Base-by-base conservation (phyloP, 1,284 basidiomycete species). In the Apiotrichum porosum region DNA sequence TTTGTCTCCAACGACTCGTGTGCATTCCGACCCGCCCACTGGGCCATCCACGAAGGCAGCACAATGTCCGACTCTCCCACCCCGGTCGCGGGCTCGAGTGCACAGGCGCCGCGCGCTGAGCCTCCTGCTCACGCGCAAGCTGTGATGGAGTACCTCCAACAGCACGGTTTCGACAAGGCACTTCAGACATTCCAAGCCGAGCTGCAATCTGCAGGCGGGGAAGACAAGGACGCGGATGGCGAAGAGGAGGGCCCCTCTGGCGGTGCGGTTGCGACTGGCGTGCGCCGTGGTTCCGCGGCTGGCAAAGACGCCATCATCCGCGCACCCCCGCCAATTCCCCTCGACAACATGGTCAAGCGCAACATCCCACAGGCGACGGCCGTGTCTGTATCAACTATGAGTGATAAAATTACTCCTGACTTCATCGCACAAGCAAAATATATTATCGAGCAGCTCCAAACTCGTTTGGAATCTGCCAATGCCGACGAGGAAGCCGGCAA, bases 131-230 rank as follows among this genome's bases (percentile, higher is more conserved):
- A 69, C 15, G 64, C 64, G 2, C 81, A 80, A 49, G 75, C 85
- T 13, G 81, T 95, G 35, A 76, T 90, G 52, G 87, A 92, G 48
- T 97, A 94, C 70, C 79, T 95, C 40, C 83, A 84, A 45, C 76
- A 83, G 22, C 80, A 90, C 42, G 92, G 93, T 5, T 85, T 90
- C 71, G 78, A 80, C 60, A 77, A 80, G 36, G 87, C 88, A 12
- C 86, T 89, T 66, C 80, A 84, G 51, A 82, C 82, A 28, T 77
- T 92, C 59, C 77, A 82, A 23, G 82, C 84, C 38, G 81, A 85
- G 30, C 75, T 92, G 23, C 82, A 72, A 17, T 70, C 64, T 9
- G 55, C 68, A 31, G 76, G 75, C 30, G 72, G 75, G 47, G 78
- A 78, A 53, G 76, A 77, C 31, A 81, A 81, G 52, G 77, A 78